Evolutionary conservation across 352 stramenopile species (phyloP).

Genomic region (Phytophthora brassicae): DNA sequence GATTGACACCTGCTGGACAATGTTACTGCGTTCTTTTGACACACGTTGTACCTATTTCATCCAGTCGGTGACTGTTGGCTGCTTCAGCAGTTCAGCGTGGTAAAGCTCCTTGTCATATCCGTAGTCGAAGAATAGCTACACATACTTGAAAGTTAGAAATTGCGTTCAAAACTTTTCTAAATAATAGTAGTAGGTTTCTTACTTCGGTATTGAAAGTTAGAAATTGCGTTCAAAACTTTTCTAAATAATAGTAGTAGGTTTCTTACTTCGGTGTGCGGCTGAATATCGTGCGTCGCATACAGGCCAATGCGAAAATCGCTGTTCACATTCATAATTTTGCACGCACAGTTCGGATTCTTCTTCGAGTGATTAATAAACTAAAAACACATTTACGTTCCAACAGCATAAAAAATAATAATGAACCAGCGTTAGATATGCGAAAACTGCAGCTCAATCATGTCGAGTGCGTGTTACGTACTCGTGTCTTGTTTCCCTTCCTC

Average conservation of each 20-base stretch:
- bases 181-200: too few species aligned
- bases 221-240: too few species aligned
- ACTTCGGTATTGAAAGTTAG: too few species aligned
- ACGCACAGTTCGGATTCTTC: constrained; percentile 83
- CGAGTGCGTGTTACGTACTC: constrained; percentile 41
- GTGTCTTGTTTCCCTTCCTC: constrained; percentile 94
- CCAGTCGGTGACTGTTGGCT: constrained; percentile 63
- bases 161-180: too few species aligned
- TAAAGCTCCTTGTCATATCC: constrained; percentile 75
- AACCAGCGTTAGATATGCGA: neutral
- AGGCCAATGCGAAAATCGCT: constrained; percentile 93
- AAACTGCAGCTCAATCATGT: neutral
- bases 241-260: too few species aligned
- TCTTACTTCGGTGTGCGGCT: constrained; percentile 78
- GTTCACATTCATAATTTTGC: constrained; percentile 91
- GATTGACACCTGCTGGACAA: neutral
- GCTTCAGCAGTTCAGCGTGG: constrained; percentile 58
- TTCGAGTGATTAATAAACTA: constrained; percentile 91
- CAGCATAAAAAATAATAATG: neutral
- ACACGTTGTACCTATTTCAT: constrained; percentile 43
- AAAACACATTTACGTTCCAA: too few species aligned
- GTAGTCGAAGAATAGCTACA: constrained; percentile 89
- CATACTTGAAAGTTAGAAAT: neutral
- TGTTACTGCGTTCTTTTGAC: neutral
- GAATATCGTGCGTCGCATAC: constrained; percentile 90